A percentile compares a stretch with the other conserved stretches of the same genome.
Conservation (phyloP, 1,284 basidiomycete species). For the Jaminaea rosea region DNA sequence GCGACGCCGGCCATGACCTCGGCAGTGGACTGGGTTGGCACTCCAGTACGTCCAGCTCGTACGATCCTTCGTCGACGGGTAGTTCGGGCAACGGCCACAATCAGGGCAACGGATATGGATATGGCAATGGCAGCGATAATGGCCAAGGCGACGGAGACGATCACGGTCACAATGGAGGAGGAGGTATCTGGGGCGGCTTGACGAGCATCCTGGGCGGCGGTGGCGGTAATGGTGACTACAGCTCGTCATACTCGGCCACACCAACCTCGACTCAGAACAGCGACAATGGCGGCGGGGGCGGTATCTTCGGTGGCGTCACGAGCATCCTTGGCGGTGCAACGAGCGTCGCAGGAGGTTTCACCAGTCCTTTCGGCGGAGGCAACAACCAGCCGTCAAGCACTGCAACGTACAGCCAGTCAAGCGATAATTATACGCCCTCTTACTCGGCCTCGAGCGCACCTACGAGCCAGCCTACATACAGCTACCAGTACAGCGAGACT, state of each 20-base stretch:
- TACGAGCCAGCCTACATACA: too few species aligned
- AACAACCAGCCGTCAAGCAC: neutral
- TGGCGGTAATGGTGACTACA: neutral
- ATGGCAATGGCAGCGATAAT: neutral
- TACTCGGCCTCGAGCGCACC: slow-evolving; percentile 6
- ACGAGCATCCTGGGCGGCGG: neutral
- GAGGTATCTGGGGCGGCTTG: neutral
- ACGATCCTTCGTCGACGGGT: neutral
- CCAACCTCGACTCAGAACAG: neutral
- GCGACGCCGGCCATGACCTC: slow-evolving; percentile 5
- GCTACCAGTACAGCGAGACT: too few species aligned
- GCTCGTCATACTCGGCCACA: neutral
- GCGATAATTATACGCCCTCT: neutral
- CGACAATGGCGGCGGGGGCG: neutral
- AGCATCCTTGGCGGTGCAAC: neutral
- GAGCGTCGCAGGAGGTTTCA: neutral
- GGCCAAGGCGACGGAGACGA: neutral
- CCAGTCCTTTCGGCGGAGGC: neutral
- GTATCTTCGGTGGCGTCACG: neutral
- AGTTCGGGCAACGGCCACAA: neutral
- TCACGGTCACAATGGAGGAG: neutral
- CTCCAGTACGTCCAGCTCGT: slow-evolving; percentile 13
- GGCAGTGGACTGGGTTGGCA: slow-evolving; percentile 8
- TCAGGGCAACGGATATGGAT: neutral
- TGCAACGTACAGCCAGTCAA: neutral